Percentiles rank a stretch among this genome's conserved stretches.
Evolutionary conservation across 176 grass and related monocot genomes (phyloP).

Genomic region (Eleusine coracana): DNA sequence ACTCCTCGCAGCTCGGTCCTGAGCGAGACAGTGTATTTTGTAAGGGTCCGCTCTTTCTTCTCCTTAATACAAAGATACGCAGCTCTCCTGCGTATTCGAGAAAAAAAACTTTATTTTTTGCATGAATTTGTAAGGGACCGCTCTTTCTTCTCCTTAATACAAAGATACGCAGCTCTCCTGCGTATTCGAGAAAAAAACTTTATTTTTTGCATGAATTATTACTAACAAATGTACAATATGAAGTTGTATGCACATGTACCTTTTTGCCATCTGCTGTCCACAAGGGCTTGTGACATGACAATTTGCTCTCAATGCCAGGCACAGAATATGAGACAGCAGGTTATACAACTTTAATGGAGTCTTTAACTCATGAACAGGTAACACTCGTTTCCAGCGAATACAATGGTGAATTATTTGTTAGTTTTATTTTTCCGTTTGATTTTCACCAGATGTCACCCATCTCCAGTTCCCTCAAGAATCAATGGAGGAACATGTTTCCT

Average conservation of each 20-base stretch:
- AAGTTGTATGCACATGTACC: not conserved
- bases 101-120: not conserved
- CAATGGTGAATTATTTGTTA: not conserved
- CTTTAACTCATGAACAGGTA: conserved; percentile 66
- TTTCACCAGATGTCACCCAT: not conserved
- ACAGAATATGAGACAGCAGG: conserved; percentile 35
- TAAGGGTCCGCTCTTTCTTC: no score
- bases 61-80: no score
- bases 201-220: not conserved
- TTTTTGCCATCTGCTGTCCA: not conserved
- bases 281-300: conserved; percentile 19
- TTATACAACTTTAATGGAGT: conserved; percentile 75
- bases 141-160: no score
- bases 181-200: no score
- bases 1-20: no score
- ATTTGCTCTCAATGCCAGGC: conserved; percentile 45
- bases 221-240: not conserved
- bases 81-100: no score
- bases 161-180: no score
- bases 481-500: conserved; percentile 12
- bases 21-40: no score
- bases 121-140: not conserved
- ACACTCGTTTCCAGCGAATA: conserved; percentile 22
- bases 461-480: not conserved
- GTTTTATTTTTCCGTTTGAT: not conserved